A percentile compares a stretch with the other conserved stretches of the same genome.
Evolutionary conservation across 2,329 filamentous ascomycete genomes (phyloP).

Genomic region (Onygenales sp.): DNA sequence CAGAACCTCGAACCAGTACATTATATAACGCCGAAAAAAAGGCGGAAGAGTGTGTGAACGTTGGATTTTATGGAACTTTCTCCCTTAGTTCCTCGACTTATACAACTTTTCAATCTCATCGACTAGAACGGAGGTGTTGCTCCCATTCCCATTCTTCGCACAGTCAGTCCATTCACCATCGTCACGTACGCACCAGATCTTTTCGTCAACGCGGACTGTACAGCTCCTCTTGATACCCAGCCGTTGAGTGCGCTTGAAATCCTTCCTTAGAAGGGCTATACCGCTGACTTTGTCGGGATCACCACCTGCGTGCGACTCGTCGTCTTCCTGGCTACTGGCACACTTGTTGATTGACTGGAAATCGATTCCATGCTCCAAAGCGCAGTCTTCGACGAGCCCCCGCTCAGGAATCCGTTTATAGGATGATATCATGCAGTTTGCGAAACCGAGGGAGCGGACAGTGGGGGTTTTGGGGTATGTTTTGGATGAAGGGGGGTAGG

Average conservation of each 20-base stretch:
- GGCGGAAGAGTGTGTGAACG: no score
- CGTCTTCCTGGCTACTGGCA: conserved; percentile 64
- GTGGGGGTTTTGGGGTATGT: conserved; percentile 59
- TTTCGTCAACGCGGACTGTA: conserved; percentile 66
- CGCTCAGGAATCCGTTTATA: conserved; percentile 70
- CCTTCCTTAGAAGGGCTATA: conserved; percentile 34
- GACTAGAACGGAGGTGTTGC: conserved; percentile 53
- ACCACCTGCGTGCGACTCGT: conserved; percentile 39
- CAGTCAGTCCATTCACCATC: conserved; percentile 71
- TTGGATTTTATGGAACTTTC: no score
- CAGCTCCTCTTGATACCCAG: conserved; percentile 63
- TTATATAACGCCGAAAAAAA: no score
- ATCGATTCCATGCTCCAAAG: conserved; percentile 81
- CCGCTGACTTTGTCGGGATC: conserved; percentile 46
- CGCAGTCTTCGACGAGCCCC: conserved; percentile 74
- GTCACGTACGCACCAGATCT: conserved; percentile 79
- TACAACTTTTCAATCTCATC: conserved; percentile 66
- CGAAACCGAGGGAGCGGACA: conserved; percentile 83
- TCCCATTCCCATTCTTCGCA: conserved; percentile 50
- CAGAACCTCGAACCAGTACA: no score
- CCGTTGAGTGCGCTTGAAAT: conserved; percentile 44
- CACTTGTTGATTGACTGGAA: conserved; percentile 75
- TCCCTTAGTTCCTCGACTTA: conserved; percentile 21
- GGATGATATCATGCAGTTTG: conserved; percentile 74
- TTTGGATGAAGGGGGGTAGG: conserved; percentile 22